These are phyloP conservation scores for Lactarius hengduanensis DNA, from an alignment of 768 basidiomycete species.

Conservation along the genomic window DNA sequence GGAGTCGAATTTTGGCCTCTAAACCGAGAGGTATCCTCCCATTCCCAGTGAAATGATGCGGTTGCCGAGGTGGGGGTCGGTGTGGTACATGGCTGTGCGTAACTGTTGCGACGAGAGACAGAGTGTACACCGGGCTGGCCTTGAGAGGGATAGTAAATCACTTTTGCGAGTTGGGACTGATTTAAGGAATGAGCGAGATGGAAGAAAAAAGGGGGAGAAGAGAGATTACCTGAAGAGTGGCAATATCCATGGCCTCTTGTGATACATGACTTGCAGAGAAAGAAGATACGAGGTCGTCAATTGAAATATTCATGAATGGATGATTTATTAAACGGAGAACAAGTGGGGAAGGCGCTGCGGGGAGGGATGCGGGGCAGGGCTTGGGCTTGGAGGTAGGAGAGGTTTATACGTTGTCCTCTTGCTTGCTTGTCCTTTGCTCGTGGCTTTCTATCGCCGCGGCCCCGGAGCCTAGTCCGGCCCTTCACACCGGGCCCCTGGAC, in stretches of 20 bases:
- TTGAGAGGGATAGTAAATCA: constrained; percentile 39
- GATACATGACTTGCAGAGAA: constrained; percentile 49
- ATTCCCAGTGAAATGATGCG: constrained; percentile 33
- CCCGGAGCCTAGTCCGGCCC: neutral
- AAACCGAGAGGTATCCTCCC: constrained; percentile 31
- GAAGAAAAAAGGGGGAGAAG: constrained; percentile 27
- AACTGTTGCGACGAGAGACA: constrained; percentile 36
- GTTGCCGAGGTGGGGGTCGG: constrained; percentile 39
- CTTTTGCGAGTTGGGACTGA: constrained; percentile 49
- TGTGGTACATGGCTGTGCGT: constrained; percentile 42
- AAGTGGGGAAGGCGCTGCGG: neutral
- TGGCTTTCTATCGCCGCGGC: neutral
- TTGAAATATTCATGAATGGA: constrained; percentile 43
- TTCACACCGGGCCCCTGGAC: constrained; percentile 1
- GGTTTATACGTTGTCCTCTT: constrained; percentile 6
- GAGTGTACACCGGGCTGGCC: constrained; percentile 27
- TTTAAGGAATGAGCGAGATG: constrained; percentile 3
- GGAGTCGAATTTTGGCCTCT: constrained; percentile 10
- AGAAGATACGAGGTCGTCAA: constrained; percentile 53
- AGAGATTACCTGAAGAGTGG: constrained; percentile 44
- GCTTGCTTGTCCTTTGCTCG: neutral
- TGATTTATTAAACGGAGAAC: neutral
- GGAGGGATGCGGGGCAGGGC: constrained; percentile 9
- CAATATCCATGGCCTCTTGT: constrained; percentile 52
- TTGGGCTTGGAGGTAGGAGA: neutral